A percentile compares a stretch with the other conserved stretches of the same genome.
phyloP scores from a whole-genome alignment of 2,329 filamentous ascomycete genomes.

The Fusarium sp. region DNA sequence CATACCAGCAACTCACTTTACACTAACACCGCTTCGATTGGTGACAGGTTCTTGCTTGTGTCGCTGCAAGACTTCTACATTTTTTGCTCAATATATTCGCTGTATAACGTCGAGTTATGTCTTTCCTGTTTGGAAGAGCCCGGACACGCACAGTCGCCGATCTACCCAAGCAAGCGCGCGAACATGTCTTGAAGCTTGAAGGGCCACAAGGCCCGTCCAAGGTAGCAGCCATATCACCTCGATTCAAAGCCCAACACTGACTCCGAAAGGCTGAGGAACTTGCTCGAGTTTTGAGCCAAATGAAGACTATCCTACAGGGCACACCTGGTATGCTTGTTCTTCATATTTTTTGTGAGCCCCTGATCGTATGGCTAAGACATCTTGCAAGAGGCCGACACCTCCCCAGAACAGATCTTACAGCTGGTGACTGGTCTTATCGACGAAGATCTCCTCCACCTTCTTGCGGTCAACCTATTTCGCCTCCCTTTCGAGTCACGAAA shows the following conservation, averaged over 20 bases:
- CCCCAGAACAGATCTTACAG: constrained; percentile 87
- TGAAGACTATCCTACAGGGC: constrained; percentile 94
- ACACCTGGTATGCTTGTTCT: constrained; percentile 77
- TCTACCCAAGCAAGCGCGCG: constrained; percentile 68
- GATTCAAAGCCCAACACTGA: constrained; percentile 1
- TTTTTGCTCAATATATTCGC: background rate
- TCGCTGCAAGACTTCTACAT: background rate
- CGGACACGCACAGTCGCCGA: constrained; percentile 66
- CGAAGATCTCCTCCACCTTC: constrained; percentile 87
- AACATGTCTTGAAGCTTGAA: constrained; percentile 66
- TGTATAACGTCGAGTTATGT: constrained; percentile 55
- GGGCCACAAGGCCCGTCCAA: constrained; percentile 63
- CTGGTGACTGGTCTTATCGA: constrained; percentile 87
- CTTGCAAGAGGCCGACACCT: constrained; percentile 81
- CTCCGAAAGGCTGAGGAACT: constrained; percentile 81
- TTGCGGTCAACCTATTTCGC: constrained; percentile 84
- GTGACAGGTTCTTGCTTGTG: constrained; percentile 3
- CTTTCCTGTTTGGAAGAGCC: constrained; percentile 69
- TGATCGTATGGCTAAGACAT: constrained; percentile 31
- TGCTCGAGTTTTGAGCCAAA: constrained; percentile 85
- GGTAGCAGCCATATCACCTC: constrained; percentile 51
- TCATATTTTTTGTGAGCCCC: constrained; percentile 10
- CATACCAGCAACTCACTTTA: constrained; percentile 14
- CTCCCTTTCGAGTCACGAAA: constrained; percentile 97
- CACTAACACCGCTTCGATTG: constrained; percentile 11